Base-by-base conservation (phyloP, 1,139 yeast genomes). In the Magnusiomyces clavatus region DNA sequence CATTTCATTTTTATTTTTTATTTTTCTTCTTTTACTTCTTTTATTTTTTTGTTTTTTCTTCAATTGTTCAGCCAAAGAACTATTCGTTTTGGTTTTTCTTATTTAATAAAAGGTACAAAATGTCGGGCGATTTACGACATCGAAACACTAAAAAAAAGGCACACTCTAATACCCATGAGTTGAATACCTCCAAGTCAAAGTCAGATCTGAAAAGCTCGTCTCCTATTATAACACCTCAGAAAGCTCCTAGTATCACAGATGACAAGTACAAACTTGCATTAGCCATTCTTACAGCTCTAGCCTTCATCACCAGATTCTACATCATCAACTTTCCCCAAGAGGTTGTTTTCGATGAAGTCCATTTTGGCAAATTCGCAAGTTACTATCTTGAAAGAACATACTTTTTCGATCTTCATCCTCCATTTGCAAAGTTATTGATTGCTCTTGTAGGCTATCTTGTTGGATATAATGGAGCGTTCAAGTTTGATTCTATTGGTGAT, bases 321-420 rank as follows among this genome's bases (percentile, higher is more conserved):
- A 74, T 77, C 57, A 77, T 92, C 56, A 76, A 82, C 63, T 76
- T 75, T 56, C 98, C 98, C 1, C 73, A 76, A 55, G 86, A 86
- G 66, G 98, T 94, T 52, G 98, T 94, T 29, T 94, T 94, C 63
- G 99, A 94, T 71, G 99, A 94, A 67, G 98, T 92, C 36, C 98
- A 92, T 69, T 92, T 92, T 64, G 98, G 98, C 45, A 89, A 89
- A 65, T 89, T 90, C 69, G 97, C 97, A 29, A 83, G 95, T 16
- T 47, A 51, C 40, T 54, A 54, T 47, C 51, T 54, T 5, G 50
- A 51, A 41, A 36, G 56, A 48, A 51, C 54, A 1, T 54, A 51
- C 69, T 94, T 88, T 68, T 92, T 94, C 67, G 99, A 94, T 69
- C 80, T 94, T 55, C 99, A 94, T 69, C 99, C 99, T 39, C 99